Evolutionary conservation across 805 yeast genomes (phyloP).

Genomic region (Suhomyces canberraensis): DNA sequence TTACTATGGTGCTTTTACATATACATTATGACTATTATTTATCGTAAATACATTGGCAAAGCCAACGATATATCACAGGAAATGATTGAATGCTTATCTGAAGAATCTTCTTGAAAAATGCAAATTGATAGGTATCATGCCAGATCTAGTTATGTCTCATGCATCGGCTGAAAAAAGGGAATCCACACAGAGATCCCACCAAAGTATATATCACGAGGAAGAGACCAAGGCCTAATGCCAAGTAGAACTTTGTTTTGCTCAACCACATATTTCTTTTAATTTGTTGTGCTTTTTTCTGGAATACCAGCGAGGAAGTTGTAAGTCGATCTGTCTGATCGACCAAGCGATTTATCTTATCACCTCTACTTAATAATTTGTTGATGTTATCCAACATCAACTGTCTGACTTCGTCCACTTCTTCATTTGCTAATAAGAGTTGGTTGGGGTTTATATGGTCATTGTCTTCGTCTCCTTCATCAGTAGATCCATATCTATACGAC

Average conservation of each 20-base stretch:
- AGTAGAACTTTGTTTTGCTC: conserved; percentile 48
- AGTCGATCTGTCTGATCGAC: conserved; percentile 78
- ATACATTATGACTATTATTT: too few species aligned
- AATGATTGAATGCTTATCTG: too few species aligned
- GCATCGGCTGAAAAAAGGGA: conserved; percentile 27
- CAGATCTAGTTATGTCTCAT: too few species aligned
- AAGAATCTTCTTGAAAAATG: too few species aligned
- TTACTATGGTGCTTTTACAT: too few species aligned
- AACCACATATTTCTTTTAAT: conserved; percentile 71
- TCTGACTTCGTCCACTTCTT: conserved; percentile 63
- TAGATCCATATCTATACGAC: conserved; percentile 34
- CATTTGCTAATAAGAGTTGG: conserved; percentile 40
- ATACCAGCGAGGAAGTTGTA: conserved; percentile 62
- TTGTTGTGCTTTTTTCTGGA: conserved; percentile 63
- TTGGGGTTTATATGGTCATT: conserved; percentile 29
- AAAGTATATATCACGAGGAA: conserved; percentile 41
- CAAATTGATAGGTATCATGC: too few species aligned
- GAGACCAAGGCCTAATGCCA: conserved; percentile 16
- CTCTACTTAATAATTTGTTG: conserved; percentile 68
- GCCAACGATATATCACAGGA: too few species aligned
- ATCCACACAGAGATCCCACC: conserved; percentile 52
- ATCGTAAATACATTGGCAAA: too few species aligned
- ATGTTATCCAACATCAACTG: conserved; percentile 71
- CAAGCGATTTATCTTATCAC: conserved; percentile 67
- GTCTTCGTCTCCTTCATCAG: conserved; percentile 5